Percentiles rank a stretch among this genome's conserved stretches.
phyloP scores from a whole-genome alignment of 2,329 filamentous ascomycete species.

The Didymella segeticola region DNA sequence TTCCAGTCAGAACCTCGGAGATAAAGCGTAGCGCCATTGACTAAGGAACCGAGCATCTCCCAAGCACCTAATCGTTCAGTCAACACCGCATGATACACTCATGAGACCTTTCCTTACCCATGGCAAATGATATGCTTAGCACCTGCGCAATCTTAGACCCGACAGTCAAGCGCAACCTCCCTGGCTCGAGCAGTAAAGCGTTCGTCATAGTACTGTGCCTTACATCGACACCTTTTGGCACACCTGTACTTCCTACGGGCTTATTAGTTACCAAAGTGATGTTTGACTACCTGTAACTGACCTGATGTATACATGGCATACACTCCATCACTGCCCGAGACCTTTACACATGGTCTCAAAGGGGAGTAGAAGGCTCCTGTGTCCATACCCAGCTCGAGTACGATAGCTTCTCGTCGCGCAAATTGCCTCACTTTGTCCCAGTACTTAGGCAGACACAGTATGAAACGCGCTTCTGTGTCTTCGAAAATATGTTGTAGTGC shows the following conservation, averaged over 20 bases:
- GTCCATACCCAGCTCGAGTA: slow-evolving; percentile 31
- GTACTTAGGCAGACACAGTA: slow-evolving; percentile 56
- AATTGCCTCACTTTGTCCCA: slow-evolving; percentile 37
- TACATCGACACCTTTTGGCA: slow-evolving; percentile 66
- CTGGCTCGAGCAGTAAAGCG: slow-evolving; percentile 59
- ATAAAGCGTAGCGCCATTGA: slow-evolving; percentile 64
- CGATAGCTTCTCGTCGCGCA: slow-evolving; percentile 19
- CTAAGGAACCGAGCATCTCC: slow-evolving; percentile 64
- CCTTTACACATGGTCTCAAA: slow-evolving; percentile 25
- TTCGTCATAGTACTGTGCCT: slow-evolving; percentile 64
- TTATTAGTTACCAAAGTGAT: background rate
- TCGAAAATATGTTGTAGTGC: slow-evolving; percentile 57
- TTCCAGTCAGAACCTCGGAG: slow-evolving; percentile 61
- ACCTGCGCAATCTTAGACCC: slow-evolving; percentile 63
- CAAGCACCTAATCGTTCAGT: slow-evolving; percentile 58
- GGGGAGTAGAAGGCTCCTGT: slow-evolving; percentile 32
- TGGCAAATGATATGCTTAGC: slow-evolving; percentile 66
- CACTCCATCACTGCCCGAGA: slow-evolving; percentile 34
- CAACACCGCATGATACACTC: background rate
- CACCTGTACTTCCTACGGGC: slow-evolving; percentile 57
- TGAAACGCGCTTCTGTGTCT: slow-evolving; percentile 54
- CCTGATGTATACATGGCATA: slow-evolving; percentile 61
- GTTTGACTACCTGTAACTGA: background rate
- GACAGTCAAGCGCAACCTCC: slow-evolving; percentile 57
- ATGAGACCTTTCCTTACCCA: slow-evolving; percentile 56